Conservation (phyloP, 108 stramenopile species). For the Nitzschia palea region DNA sequence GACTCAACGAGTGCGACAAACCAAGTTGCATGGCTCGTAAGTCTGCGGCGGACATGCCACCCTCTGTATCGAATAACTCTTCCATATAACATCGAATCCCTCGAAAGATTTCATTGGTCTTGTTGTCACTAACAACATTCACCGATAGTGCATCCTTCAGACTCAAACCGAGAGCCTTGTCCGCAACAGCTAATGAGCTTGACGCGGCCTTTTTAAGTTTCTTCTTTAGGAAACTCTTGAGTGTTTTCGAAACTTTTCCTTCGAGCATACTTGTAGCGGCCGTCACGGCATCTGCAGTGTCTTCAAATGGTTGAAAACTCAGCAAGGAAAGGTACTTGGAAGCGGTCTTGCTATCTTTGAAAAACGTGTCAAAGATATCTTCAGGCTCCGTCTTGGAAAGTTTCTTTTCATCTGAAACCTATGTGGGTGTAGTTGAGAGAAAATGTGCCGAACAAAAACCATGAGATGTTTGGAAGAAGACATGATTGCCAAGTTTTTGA, state of each 20-base stretch:
- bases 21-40: constrained; percentile 95
- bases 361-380: constrained; percentile 88
- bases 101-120: constrained; percentile 94
- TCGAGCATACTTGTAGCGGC: constrained; percentile 95
- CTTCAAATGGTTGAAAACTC: constrained; percentile 94
- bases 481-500: too few species aligned
- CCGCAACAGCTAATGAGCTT: constrained; percentile 91
- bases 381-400: constrained; percentile 82
- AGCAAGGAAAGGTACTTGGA: constrained; percentile 79
- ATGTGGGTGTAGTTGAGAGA: constrained; percentile 7
- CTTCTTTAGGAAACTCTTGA: constrained; percentile 97
- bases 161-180: constrained; percentile 82
- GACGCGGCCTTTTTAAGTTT: constrained; percentile 86
- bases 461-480: too few species aligned
- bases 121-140: constrained; percentile 59
- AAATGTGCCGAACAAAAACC: too few species aligned
- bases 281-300: constrained; percentile 97
- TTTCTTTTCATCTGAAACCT: constrained; percentile 88
- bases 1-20: constrained; percentile 92
- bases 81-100: constrained; percentile 93
- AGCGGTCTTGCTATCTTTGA: constrained; percentile 78
- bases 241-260: constrained; percentile 89
- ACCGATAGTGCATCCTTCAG: constrained; percentile 93
- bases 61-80: constrained; percentile 77
- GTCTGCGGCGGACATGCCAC: constrained; percentile 57